Evolutionary conservation across 495 filamentous ascomycete genomes (phyloP), one percentile per base, ranked within the genome.

Genomic region (Bryoglossum gracile): DNA sequence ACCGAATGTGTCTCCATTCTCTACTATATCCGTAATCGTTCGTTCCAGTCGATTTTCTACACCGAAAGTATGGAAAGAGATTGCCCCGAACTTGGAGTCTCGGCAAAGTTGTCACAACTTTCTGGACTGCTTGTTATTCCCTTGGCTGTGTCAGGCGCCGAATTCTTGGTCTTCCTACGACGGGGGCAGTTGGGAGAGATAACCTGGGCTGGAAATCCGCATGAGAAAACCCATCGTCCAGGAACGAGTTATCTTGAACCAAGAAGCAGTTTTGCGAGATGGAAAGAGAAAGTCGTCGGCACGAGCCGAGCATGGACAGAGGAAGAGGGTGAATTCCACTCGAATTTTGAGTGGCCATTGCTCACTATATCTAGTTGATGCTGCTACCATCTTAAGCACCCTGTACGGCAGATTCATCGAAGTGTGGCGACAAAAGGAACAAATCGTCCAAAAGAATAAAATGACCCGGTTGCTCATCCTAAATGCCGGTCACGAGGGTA

Each of bases 161-260:
- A 96, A 53, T 95, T 95, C 58, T 94, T 96, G 32, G 86, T 89
- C 0, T 94, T 96, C 58, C 94, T 95, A 66, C 80, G 90, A 5
- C 84, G 76, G 51, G 81, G 87, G 2, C 84, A 91, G 51, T 52
- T 85, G n/a, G 80, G 73, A 36, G 80, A 92, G 53, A 86, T 94
- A 3, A 86, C 81, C 60, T 55, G 53, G 53, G 90, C 89, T 0
- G 90, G 90, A 2, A 96, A 96, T 61, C 90, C 90, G 0, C 89
- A 96, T 56, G 87, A 91, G 37, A 91, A 89, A 53, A 76, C 68
- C 22, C 63, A 82, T 43, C 76, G 72, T 59, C 70, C 77, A 51
- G 85, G 84, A 2, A 87, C 82, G 1, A 66, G 75, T 19, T 87
- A 81, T 55, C 71, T 91, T 0, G 84, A 89, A 58, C 86, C 86